Base-by-base conservation (phyloP, 306 rosid genomes). In the Cucumis melo region DNA sequence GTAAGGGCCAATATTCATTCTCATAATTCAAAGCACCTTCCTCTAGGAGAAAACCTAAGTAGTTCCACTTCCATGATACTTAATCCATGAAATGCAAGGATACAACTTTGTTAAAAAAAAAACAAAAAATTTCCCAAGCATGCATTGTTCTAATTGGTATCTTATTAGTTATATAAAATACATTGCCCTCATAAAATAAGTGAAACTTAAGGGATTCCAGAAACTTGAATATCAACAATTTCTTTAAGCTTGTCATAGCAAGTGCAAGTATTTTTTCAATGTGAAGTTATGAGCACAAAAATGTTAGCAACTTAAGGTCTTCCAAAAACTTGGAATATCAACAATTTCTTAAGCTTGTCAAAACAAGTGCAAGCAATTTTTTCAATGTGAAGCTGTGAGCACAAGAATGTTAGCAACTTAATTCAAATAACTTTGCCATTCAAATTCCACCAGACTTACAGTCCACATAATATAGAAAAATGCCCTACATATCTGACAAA, bases 381-480 rank as follows among this genome's bases (percentile, higher is more conserved):
- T 7, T 3, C 8, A 21, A 46, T 24, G 4, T 29, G 57, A 42
- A 46, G 53, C 46, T 23, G 8, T 23, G 38, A 46, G 39, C 56
- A 13, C 38, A 70, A n/a, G 24, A 23, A 70, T 48, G 39, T 74
- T 19, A 39, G 65, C 13, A 66, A 66, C 32, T 39, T 20, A 10
- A 5, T 36, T 14, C 34, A 1, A 74, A 56, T 42, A 74, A 74
- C 20, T 46, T 16, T 32, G 62, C 36, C 34, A 5, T 53, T 20
- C 64, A 54, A 70, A 65, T 66, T 78, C 48, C 56, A 29, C 32
- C 38, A 78, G 78, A 73, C n/a, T 73, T 53, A 61, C 57, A 44
- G 27, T 68, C 15, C 46, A 6, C 19, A 34, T 62, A 66, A 57
- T 14, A 74, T n/a, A 23, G n/a, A 20, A 74, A 74, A 54, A 10